Conservation (phyloP, 805 yeast genomes). For the Wickerhamomyces hampshirensis region DNA sequence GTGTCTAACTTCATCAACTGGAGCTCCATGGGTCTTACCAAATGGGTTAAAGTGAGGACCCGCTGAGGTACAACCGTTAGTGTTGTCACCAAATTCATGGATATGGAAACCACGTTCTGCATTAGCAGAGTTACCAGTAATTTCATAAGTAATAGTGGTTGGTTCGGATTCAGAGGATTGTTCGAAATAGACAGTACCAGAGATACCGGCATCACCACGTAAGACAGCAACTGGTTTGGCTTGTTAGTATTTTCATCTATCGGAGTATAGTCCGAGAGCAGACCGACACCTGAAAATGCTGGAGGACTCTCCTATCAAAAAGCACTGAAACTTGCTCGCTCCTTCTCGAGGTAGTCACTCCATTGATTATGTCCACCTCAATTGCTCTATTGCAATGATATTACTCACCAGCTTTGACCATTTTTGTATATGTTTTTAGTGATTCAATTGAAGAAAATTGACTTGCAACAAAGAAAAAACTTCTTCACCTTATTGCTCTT, state of each 20-base stretch:
- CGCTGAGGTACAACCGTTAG: conserved; percentile 98
- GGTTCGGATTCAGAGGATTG: conserved; percentile 77
- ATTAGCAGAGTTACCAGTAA: conserved; percentile 82
- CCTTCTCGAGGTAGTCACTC: too few relatives aligned
- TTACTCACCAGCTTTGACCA: conserved; percentile 28
- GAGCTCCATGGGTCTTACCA: conserved; percentile 86
- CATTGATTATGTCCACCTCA: too few relatives aligned
- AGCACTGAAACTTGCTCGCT: too few relatives aligned
- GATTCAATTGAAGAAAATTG: not conserved
- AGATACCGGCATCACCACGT: conserved; percentile 89
- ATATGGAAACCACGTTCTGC: conserved; percentile 96
- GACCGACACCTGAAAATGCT: too few relatives aligned
- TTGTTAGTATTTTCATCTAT: conserved; percentile 4
- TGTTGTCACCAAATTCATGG: conserved; percentile 97
- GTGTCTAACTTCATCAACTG: conserved; percentile 75
- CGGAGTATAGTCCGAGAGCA: not conserved
- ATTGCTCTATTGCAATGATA: too few relatives aligned
- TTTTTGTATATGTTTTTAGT: conserved; percentile 7
- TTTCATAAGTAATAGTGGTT: conserved; percentile 84
- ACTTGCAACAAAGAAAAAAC: too few relatives aligned
- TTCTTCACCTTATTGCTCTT: too few relatives aligned
- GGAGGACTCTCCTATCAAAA: too few relatives aligned
- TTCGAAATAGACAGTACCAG: conserved; percentile 84
- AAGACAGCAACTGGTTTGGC: conserved; percentile 72
- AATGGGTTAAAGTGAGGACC: conserved; percentile 97